Base-by-base conservation (phyloP, 208 protist species). In the Crithidia bombi region DNA sequence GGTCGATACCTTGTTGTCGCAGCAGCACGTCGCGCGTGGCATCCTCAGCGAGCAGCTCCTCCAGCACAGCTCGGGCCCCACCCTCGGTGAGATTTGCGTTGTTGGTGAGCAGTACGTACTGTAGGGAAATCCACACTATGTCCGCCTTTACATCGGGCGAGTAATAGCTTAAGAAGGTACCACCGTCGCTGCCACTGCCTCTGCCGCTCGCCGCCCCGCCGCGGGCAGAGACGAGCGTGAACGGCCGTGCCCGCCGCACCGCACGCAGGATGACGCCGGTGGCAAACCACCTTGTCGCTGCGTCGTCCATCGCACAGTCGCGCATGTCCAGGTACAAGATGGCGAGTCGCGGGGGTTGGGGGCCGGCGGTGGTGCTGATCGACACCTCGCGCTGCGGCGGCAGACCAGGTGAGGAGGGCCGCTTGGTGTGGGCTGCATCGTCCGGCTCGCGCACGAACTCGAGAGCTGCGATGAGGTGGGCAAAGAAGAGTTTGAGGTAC, bases 51-150 rank as follows among this genome's bases (percentile, higher is more conserved):
- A 81, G 32, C 52, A 82, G 47, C 30, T 52, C 36, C 32, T 64
- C 49, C 23, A 88, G 23, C 52, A 82, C 75, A 14, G 73, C 73
- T 41, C 73, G 61, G 11, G 84, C 55, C 10, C 79, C 83, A 4
- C 78, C 61, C 23, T 69, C 43, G 10, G 83, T 79, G 65, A 88
- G 74, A n/a, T 71, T 69, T 15, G 2, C n/a, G 63, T 88, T 88
- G 26, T 85, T 47, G 0, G 79, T 65, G 1, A 88, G 54, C 54
- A 82, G 44, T 9, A 88, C 50, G 56, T 81, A 63, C 56, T 76
- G 69, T 47, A 88, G 73, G 0, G 83, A 85, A 11, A 46, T 69
- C 62, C 79, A 82, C 63, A 88, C 62, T 46, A 59, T 70, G 50
- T 77, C 68, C 30, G 67, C 69, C 54, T 62, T 61, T 17, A 70